Conservation (phyloP, 2,329 filamentous ascomycete genomes). For the Paramyrothecium roridum region DNA sequence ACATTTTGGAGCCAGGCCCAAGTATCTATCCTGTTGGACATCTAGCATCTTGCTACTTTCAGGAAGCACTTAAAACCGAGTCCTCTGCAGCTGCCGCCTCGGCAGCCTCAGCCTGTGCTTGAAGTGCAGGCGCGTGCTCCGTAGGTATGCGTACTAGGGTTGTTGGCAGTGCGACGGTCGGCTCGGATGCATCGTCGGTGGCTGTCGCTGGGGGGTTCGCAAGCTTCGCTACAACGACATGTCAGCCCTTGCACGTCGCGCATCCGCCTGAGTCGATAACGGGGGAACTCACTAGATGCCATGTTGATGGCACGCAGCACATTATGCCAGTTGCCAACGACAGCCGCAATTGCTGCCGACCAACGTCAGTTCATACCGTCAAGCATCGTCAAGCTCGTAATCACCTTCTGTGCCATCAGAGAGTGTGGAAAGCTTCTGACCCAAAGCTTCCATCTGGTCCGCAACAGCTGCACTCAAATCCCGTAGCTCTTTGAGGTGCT, state of each 20-base stretch:
- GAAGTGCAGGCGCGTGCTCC: slow-evolving; percentile 66
- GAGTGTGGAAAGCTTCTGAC: slow-evolving; percentile 73
- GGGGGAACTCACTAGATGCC: slow-evolving; percentile 66
- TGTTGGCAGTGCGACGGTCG: slow-evolving; percentile 63
- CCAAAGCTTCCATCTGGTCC: slow-evolving; percentile 77
- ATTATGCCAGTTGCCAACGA: slow-evolving; percentile 84
- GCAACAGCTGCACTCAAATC: slow-evolving; percentile 77
- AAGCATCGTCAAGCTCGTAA: slow-evolving; percentile 3
- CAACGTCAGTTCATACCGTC: slow-evolving; percentile 15
- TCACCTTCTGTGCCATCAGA: slow-evolving; percentile 79
- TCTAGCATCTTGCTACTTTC: too few relatives aligned
- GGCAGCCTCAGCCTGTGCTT: slow-evolving; percentile 55
- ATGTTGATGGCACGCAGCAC: slow-evolving; percentile 82
- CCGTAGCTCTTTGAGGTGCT: slow-evolving; percentile 72
- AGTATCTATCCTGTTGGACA: too few relatives aligned
- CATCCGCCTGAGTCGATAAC: neutral
- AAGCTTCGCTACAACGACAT: slow-evolving; percentile 62
- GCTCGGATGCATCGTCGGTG: slow-evolving; percentile 33
- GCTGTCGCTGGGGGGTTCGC: slow-evolving; percentile 52
- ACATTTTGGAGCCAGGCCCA: too few relatives aligned
- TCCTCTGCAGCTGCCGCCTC: slow-evolving; percentile 31
- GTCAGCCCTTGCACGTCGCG: neutral
- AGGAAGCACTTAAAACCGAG: neutral
- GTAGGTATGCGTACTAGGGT: slow-evolving; percentile 83
- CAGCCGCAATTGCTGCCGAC: slow-evolving; percentile 70